Evolutionary conservation across 257 asterid species (phyloP).

Genomic region (Cordia subcordata): DNA sequence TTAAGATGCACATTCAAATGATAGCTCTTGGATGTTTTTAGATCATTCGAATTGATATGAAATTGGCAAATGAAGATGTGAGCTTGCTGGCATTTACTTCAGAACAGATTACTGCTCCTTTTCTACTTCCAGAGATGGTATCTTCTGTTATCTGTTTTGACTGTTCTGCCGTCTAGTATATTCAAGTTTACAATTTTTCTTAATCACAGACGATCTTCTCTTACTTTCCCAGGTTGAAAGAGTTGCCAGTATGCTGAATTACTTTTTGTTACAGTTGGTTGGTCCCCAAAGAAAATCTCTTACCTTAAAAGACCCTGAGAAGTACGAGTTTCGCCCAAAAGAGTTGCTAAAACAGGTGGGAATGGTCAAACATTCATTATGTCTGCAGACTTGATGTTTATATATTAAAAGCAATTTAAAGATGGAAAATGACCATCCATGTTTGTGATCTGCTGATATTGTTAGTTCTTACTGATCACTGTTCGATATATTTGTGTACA

Average conservation of each 20-base stretch:
- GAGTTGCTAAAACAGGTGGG: slow-evolving; percentile 81
- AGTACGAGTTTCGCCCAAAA: slow-evolving; percentile 93
- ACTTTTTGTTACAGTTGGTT: slow-evolving; percentile 84
- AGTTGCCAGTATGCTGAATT: slow-evolving; percentile 98
- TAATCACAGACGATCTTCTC: background rate
- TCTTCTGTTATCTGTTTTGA: slow-evolving; percentile 8
- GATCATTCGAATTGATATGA: slow-evolving; percentile 96
- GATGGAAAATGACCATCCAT: too few relatives aligned
- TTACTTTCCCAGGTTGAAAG: slow-evolving; percentile 62
- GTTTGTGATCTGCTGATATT: too few relatives aligned
- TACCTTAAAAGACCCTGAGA: slow-evolving; percentile 91
- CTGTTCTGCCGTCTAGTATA: background rate
- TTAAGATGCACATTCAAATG: slow-evolving; percentile 16
- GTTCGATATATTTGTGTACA: too few relatives aligned
- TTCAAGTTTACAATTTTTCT: background rate
- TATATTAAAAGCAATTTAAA: too few relatives aligned
- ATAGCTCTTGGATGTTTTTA: slow-evolving; percentile 27
- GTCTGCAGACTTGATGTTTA: too few relatives aligned
- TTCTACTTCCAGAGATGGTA: slow-evolving; percentile 96
- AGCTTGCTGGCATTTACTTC: slow-evolving; percentile 89
- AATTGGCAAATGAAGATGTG: slow-evolving; percentile 96
- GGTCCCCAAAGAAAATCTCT: slow-evolving; percentile 98
- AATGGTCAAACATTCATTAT: background rate
- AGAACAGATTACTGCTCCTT: slow-evolving; percentile 89
- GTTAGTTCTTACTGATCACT: too few relatives aligned